A percentile compares a stretch with the other conserved stretches of the same genome.
Evolutionary conservation across 352 stramenopile species (phyloP).

Genomic region (Phytophthora podocarpi): DNA sequence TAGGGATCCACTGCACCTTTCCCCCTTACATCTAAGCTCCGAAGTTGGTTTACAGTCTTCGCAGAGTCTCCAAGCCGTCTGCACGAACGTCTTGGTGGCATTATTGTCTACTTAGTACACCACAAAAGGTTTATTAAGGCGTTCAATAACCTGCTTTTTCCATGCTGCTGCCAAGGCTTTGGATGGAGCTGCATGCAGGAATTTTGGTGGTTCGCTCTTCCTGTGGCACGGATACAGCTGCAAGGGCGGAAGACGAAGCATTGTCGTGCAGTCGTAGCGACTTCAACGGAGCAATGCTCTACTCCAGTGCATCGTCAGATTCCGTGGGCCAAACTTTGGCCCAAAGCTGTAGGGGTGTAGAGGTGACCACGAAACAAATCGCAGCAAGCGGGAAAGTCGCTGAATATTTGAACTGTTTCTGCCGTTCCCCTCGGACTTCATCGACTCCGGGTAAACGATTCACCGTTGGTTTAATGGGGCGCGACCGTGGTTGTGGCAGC

Average conservation of each 20-base stretch:
- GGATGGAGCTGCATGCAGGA: too few species aligned
- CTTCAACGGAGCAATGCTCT: slow-evolving; percentile 3
- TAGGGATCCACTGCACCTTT: too few species aligned
- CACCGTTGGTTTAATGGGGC: background rate
- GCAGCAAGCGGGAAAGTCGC: slow-evolving; percentile 9
- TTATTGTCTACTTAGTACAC: too few species aligned
- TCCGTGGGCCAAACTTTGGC: slow-evolving; percentile 4
- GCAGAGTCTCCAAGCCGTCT: too few species aligned
- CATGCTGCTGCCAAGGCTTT: too few species aligned
- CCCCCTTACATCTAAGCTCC: too few species aligned
- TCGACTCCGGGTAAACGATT: background rate
- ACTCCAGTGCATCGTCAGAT: slow-evolving; percentile 15
- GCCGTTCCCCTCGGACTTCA: background rate
- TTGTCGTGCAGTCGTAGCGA: slow-evolving; percentile 11
- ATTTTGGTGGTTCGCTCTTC: slow-evolving; percentile 26
- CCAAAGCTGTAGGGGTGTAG: slow-evolving; percentile 12
- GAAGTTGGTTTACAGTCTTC: too few species aligned
- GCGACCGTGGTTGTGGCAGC: too few species aligned
- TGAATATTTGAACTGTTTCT: slow-evolving; percentile 14
- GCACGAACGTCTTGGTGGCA: too few species aligned
- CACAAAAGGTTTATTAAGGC: too few species aligned
- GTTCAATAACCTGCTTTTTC: too few species aligned
- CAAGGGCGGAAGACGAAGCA: slow-evolving; percentile 17
- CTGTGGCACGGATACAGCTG: slow-evolving; percentile 23
- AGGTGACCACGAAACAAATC: slow-evolving; percentile 22